These are phyloP conservation scores for Boechera stricta DNA, from an alignment of 345 rosid species.

Conservation along the genomic window DNA sequence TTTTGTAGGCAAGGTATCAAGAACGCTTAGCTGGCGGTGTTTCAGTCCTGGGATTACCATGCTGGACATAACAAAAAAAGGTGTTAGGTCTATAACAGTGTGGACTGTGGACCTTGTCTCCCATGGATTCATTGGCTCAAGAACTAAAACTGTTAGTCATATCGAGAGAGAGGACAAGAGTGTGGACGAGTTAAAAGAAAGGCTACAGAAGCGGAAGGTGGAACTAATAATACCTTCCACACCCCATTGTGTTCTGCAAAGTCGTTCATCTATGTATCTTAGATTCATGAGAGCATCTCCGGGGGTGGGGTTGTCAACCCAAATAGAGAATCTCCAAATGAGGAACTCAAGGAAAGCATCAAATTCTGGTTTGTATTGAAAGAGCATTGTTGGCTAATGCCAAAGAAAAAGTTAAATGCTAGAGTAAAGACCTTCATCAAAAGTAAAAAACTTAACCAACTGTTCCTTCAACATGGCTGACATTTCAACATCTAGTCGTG, in stretches of 20 bases:
- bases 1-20: too few relatives aligned
- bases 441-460: constrained; percentile 87
- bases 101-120: too few relatives aligned
- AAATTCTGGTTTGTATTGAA: constrained; percentile 98
- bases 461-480: constrained; percentile 97
- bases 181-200: constrained; percentile 1
- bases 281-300: constrained; percentile 95
- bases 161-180: constrained; percentile 18
- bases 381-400: constrained; percentile 97
- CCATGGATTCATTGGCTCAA: too few relatives aligned
- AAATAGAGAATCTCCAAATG: constrained; percentile 97
- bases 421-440: constrained; percentile 62
- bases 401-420: constrained; percentile 47
- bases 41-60: too few relatives aligned
- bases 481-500: constrained; percentile 92
- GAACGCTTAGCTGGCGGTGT: too few relatives aligned
- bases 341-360: constrained; percentile 99
- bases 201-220: not conserved
- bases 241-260: constrained; percentile 48
- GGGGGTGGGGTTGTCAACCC: constrained; percentile 99
- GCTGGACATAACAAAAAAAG: too few relatives aligned
- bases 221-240: constrained; percentile 54
- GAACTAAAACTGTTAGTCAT: too few relatives aligned
- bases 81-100: too few relatives aligned
- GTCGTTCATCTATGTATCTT: constrained; percentile 86